A percentile compares a stretch with the other conserved stretches of the same genome.
Conservation (phyloP, 306 rosid species). For the Vachellia collinsii region DNA sequence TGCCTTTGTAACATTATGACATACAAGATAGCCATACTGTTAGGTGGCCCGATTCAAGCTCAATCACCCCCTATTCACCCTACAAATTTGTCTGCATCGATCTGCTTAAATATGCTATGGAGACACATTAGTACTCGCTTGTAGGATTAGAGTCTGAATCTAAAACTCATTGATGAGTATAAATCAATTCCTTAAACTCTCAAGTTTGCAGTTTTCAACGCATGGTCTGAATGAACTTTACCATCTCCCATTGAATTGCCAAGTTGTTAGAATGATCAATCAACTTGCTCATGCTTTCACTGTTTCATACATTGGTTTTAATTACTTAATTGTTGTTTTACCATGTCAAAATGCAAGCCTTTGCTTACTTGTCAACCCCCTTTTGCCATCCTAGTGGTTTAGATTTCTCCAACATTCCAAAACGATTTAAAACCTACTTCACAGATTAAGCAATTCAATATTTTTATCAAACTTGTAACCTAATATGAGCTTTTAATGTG, state of each 20-base stretch:
- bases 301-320: not conserved
- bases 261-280: not conserved
- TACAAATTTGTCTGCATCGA: not conserved
- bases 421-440: not conserved
- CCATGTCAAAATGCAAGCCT: not conserved
- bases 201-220: not conserved
- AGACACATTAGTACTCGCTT: not conserved
- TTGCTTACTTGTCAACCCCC: not conserved
- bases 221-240: not conserved
- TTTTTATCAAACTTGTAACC: not conserved
- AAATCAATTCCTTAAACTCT: no score
- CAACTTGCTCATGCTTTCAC: not conserved
- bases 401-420: not conserved
- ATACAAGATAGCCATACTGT: not conserved
- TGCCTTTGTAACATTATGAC: no score
- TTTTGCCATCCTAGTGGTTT: not conserved
- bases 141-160: no score
- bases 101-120: not conserved
- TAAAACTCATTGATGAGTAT: not conserved
- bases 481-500: not conserved
- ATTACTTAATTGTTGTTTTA: not conserved
- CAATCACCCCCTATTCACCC: not conserved
- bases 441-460: not conserved
- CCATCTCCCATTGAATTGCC: not conserved
- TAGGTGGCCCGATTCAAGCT: not conserved